Evolutionary conservation across 768 basidiomycete species (phyloP).

Genomic region (Termitomyces sp.): DNA sequence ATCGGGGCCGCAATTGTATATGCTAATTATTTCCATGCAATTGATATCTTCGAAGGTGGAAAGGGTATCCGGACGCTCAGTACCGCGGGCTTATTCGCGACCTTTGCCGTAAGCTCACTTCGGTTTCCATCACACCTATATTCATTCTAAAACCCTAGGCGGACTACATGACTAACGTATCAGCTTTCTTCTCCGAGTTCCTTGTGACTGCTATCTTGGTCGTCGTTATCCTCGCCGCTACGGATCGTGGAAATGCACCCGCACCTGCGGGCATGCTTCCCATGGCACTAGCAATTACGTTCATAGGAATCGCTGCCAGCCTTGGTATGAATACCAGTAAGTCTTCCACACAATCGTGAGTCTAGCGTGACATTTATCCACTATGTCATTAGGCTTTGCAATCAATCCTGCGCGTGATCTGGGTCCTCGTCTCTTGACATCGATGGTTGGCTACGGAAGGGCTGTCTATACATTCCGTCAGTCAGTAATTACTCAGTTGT

Average conservation of each 20-base stretch:
- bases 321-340: constrained; percentile 59
- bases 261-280: constrained; percentile 48
- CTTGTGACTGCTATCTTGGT: constrained; percentile 54
- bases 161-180: constrained; percentile 30
- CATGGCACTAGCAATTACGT: constrained; percentile 49
- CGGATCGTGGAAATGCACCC: constrained; percentile 48
- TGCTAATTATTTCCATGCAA: constrained; percentile 64
- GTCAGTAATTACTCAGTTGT: constrained; percentile 24
- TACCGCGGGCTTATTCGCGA: constrained; percentile 54
- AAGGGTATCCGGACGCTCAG: constrained; percentile 43
- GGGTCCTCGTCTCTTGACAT: constrained; percentile 64
- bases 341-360: background rate
- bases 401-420: constrained; percentile 33
- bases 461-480: constrained; percentile 36
- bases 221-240: constrained; percentile 47
- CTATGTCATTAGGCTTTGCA: constrained; percentile 23
- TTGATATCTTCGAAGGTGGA: constrained; percentile 59
- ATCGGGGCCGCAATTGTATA: constrained; percentile 55
- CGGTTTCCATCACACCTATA: background rate
- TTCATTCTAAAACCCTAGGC: constrained; percentile 3
- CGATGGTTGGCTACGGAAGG: constrained; percentile 66
- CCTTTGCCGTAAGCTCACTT: constrained; percentile 46
- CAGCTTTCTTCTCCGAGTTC: constrained; percentile 48
- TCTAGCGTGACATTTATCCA: background rate
- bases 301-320: constrained; percentile 50